Percentiles rank a stretch among this genome's conserved stretches.
These are phyloP conservation scores for Lactarius quietus DNA, from an alignment of 768 basidiomycete species.

Conservation along the genomic window DNA sequence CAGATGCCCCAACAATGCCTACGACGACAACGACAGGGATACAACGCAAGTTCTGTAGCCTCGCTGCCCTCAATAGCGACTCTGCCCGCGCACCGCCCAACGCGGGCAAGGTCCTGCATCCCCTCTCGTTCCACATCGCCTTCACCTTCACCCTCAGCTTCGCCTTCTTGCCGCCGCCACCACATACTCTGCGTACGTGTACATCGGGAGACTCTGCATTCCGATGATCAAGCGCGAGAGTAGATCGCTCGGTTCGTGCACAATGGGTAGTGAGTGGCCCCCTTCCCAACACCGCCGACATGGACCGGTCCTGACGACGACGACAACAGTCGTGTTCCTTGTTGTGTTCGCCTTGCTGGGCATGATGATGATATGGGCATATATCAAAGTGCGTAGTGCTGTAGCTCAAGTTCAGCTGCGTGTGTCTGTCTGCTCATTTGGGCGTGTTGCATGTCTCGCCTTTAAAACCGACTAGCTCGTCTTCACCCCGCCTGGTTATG, in stretches of 20 bases:
- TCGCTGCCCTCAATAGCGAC: constrained; percentile 2
- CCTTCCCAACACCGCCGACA: no score
- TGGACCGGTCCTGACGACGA: neutral
- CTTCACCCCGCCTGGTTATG: constrained; percentile 64
- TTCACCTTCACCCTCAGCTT: no score
- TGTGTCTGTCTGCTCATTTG: neutral
- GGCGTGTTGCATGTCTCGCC: no score
- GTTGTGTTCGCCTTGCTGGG: constrained; percentile 59
- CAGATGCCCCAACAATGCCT: neutral
- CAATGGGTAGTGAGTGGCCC: constrained; percentile 67
- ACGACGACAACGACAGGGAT: neutral
- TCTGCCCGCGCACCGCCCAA: constrained; percentile 8
- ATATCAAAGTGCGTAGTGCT: constrained; percentile 56
- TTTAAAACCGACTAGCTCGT: constrained; percentile 44
- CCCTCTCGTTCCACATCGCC: constrained; percentile 64
- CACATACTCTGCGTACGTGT: constrained; percentile 73
- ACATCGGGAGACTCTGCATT: constrained; percentile 65
- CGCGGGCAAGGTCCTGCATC: constrained; percentile 45
- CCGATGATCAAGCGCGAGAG: constrained; percentile 56
- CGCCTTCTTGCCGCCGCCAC: constrained; percentile 58
- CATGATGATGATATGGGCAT: constrained; percentile 76
- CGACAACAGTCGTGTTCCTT: constrained; percentile 56
- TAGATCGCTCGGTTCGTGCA: constrained; percentile 45
- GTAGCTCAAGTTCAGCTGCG: no score
- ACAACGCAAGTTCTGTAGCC: neutral